A percentile compares a stretch with the other conserved stretches of the same genome.
phyloP scores from a whole-genome alignment of 2,329 filamentous ascomycete genomes.

The Kalaharituber pfeilii region DNA sequence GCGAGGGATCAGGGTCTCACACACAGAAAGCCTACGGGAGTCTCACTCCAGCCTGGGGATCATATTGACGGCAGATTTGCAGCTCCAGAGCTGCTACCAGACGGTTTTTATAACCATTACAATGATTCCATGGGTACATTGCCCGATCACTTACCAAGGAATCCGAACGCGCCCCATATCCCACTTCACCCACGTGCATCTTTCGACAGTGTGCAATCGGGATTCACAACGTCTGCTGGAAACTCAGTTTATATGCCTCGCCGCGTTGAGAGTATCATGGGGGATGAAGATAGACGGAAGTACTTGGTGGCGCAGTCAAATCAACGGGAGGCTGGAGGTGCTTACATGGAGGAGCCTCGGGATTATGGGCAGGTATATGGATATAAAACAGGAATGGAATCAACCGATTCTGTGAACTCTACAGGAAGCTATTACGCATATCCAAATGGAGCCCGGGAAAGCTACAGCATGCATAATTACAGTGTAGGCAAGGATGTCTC shows the following conservation, averaged over 20 bases:
- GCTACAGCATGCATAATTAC: conserved; percentile 19
- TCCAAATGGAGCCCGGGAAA: conserved; percentile 10
- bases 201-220: conserved; percentile 47
- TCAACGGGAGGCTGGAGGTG: conserved; percentile 26
- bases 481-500: not conserved
- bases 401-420: conserved; percentile 29
- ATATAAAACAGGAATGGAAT: conserved; percentile 29
- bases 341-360: conserved; percentile 28
- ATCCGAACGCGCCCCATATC: conserved; percentile 32
- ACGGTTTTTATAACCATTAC: conserved; percentile 50
- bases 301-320: conserved; percentile 48
- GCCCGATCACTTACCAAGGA: conserved; percentile 32
- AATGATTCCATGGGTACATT: conserved; percentile 50
- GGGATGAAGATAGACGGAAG: conserved; percentile 56
- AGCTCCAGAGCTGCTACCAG: conserved; percentile 47
- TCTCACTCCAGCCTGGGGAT: conserved; percentile 55
- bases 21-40: conserved; percentile 27
- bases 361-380: conserved; percentile 34
- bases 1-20: conserved; percentile 32
- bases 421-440: conserved; percentile 16
- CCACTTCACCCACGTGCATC: conserved; percentile 43
- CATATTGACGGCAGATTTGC: conserved; percentile 64
- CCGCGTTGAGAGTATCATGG: conserved; percentile 58
- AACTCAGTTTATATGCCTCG: conserved; percentile 49
- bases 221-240: conserved; percentile 32